Base-by-base conservation (phyloP, 2,329 filamentous ascomycete species). In the Aureobasidium sp. region DNA sequence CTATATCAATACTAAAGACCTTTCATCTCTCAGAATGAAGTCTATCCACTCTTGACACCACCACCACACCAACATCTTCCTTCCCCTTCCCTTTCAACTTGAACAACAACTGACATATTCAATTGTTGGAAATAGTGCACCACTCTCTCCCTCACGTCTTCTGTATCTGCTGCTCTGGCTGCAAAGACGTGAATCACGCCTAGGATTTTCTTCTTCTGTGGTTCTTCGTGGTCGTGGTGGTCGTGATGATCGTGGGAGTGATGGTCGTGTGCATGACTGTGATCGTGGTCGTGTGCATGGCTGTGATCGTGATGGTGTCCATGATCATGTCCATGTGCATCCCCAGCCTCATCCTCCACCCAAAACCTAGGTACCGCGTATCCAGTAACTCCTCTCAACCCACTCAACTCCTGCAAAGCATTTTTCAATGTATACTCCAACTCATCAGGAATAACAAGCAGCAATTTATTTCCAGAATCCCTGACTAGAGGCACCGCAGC, bases 281-380 rank as follows among this genome's bases (percentile, higher is more conserved):
- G 64, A 16, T 42, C 21, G 13, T 58, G 41, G 32, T 39, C 14
- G 39, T 58, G 51, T 61, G 74, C 67, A 59, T 67, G 29, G 34
- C n/a, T n/a, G n/a, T 37, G 11, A 61, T 75, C 67, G 60, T 67
- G 21, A 60, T 69, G 59, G 32, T 68, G 67, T 27, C 67, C 64
- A 16, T 42, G 13, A 10, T 58, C 30, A 59, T 67, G 29, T 11
- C 5, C 1, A 61, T 75, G 66, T 9, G 59, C 65, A 42, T 76
- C 71, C 21, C 73, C 72, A 62, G 73, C 78, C 32, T 78, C 78
- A 65, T 96, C 91, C 67, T 95, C 90, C 14, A 94, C 78, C 94
- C 94, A 99, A 71, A 97, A 97, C 68, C 91, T 88, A 7, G 93
- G 92, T 1, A 89, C 90, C 0, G 88, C 82, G 69, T 97, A 97